These are phyloP conservation scores for Talaromyces sp. DNA, from an alignment of 2,329 filamentous ascomycete species.

Conservation along the genomic window DNA sequence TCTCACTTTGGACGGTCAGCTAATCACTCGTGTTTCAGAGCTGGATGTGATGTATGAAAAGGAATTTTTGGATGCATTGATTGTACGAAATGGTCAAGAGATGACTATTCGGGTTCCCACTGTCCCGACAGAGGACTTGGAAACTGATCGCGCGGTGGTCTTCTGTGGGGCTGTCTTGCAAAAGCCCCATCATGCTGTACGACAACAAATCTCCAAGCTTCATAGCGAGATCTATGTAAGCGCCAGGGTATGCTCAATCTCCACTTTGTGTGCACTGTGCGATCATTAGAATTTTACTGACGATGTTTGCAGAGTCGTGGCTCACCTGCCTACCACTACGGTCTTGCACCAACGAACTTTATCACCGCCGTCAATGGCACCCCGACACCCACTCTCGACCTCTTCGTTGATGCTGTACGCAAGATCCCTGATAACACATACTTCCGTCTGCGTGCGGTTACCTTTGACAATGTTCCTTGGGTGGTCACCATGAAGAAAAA, in stretches of 20 bases:
- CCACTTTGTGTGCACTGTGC: not conserved
- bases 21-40: slow-evolving; percentile 91
- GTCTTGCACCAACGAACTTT: slow-evolving; percentile 94
- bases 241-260: slow-evolving; percentile 58
- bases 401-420: slow-evolving; percentile 78
- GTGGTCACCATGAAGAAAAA: slow-evolving; percentile 99
- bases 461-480: slow-evolving; percentile 98
- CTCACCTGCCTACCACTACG: slow-evolving; percentile 85
- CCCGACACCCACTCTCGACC: slow-evolving; percentile 76
- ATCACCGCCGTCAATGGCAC: slow-evolving; percentile 93
- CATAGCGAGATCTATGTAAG: slow-evolving; percentile 97
- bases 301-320: slow-evolving; percentile 62
- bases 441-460: slow-evolving; percentile 95
- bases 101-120: slow-evolving; percentile 77
- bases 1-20: slow-evolving; percentile 83
- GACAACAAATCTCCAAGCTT: slow-evolving; percentile 95
- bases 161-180: slow-evolving; percentile 96
- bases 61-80: slow-evolving; percentile 76
- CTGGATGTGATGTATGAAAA: slow-evolving; percentile 96
- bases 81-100: slow-evolving; percentile 83
- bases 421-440: slow-evolving; percentile 97
- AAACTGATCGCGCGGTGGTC: slow-evolving; percentile 87
- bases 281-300: slow-evolving; percentile 6
- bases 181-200: slow-evolving; percentile 90
- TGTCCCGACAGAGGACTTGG: slow-evolving; percentile 83